phyloP scores from a whole-genome alignment of 345 rosid genomes.

The Noccaea bulbosa region DNA sequence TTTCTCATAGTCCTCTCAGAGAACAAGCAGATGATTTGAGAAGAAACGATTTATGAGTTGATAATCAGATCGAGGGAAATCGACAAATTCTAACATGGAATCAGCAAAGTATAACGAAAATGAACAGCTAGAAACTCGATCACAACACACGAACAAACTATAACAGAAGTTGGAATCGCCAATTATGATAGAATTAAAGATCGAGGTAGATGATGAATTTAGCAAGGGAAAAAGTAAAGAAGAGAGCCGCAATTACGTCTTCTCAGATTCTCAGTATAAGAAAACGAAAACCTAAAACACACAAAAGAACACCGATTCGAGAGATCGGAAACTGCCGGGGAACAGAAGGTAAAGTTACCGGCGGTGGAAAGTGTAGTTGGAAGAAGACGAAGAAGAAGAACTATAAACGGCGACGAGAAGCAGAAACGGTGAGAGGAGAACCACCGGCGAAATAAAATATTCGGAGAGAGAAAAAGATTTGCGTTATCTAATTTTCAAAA shows the following conservation, averaged over 20 bases:
- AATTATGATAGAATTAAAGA: slow-evolving; percentile 17
- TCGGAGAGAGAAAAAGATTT: slow-evolving; percentile 15
- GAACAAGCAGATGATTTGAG: neutral
- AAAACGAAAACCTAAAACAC: slow-evolving; percentile 9
- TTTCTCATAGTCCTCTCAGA: neutral
- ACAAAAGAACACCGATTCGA: slow-evolving; percentile 5
- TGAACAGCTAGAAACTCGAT: slow-evolving; percentile 6
- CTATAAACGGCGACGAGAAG: slow-evolving; percentile 7
- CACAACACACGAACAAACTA: neutral
- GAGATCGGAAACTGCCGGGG: slow-evolving; percentile 22
- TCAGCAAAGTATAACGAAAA: neutral
- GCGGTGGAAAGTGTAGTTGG: slow-evolving; percentile 11
- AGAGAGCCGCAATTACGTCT: slow-evolving; percentile 3
- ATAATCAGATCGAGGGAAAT: slow-evolving; percentile 18
- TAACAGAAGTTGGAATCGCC: neutral
- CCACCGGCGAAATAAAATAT: slow-evolving; percentile 4
- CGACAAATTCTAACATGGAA: neutral
- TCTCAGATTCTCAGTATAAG: slow-evolving; percentile 9
- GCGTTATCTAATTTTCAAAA: slow-evolving; percentile 40
- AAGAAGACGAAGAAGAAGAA: neutral
- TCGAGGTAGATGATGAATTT: slow-evolving; percentile 21
- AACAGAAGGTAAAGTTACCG: slow-evolving; percentile 18
- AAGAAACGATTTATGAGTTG: neutral
- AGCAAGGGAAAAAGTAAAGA: neutral
- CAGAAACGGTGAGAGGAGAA: slow-evolving; percentile 23